Evolutionary conservation across 208 protist species (phyloP).

Genomic region (Leishmania martiniquensis): DNA sequence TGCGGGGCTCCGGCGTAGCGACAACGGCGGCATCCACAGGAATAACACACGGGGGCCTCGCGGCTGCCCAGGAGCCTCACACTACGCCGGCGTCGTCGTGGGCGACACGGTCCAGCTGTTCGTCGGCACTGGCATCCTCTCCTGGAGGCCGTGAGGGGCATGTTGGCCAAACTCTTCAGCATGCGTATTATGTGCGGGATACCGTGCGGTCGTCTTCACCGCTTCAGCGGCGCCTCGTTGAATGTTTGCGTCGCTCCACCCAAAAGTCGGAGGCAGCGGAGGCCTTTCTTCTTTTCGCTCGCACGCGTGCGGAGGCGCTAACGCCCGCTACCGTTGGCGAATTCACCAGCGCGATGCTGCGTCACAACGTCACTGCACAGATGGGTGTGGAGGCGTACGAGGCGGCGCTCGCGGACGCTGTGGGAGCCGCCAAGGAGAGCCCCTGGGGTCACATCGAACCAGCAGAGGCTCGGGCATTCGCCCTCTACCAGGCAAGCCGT

Average conservation of each 20-base stretch:
- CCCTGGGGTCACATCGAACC: slow-evolving; percentile 47
- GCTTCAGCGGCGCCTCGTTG: slow-evolving; percentile 28
- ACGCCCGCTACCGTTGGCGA: slow-evolving; percentile 29
- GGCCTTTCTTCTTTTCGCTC: slow-evolving; percentile 50
- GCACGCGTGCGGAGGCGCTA: slow-evolving; percentile 23
- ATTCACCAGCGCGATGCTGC: slow-evolving; percentile 44
- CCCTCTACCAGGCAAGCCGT: slow-evolving; percentile 44
- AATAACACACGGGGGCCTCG: background rate
- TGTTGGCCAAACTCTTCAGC: slow-evolving; percentile 10
- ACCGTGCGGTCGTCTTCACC: slow-evolving; percentile 3
- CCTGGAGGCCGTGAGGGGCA: background rate
- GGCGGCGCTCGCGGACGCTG: slow-evolving; percentile 51
- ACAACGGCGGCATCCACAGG: background rate
- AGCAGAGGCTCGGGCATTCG: slow-evolving; percentile 55
- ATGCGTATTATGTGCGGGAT: slow-evolving; percentile 24
- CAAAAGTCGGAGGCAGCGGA: slow-evolving; percentile 46
- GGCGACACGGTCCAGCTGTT: background rate
- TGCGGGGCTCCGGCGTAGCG: background rate
- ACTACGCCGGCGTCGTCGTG: background rate
- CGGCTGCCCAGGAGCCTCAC: background rate
- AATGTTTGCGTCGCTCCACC: slow-evolving; percentile 31
- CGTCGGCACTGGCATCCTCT: background rate
- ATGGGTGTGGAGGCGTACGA: slow-evolving; percentile 46
- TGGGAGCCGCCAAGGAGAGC: slow-evolving; percentile 31
- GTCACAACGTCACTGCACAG: slow-evolving; percentile 42